Evolutionary conservation across 164 flowering plant genomes (phyloP).

Genomic region (Vitis riparia): DNA sequence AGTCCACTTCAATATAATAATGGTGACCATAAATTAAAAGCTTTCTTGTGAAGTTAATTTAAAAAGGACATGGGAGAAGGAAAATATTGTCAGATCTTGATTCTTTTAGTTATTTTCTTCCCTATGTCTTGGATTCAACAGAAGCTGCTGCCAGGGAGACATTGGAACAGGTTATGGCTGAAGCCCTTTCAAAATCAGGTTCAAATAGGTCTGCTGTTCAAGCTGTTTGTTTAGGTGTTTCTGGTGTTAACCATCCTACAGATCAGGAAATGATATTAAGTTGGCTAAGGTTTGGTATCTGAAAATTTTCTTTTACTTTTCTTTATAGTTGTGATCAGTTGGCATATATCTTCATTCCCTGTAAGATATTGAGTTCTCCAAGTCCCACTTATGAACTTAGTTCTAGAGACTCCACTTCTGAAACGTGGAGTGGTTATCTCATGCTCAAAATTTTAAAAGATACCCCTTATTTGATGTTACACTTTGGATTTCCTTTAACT

Average conservation of each 20-base stretch:
- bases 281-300: too few relatives aligned
- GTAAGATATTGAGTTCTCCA: too few relatives aligned
- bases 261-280: too few relatives aligned
- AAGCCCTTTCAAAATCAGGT: slow-evolving; percentile 47
- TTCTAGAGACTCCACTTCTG: too few relatives aligned
- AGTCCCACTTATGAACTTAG: too few relatives aligned
- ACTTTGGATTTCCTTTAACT: too few relatives aligned
- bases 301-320: too few relatives aligned
- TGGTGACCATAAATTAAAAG: not conserved
- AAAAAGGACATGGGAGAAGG: not conserved
- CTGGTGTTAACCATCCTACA: slow-evolving; percentile 62
- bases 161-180: slow-evolving; percentile 55
- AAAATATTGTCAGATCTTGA: not conserved
- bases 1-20: not conserved
- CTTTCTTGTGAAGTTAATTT: not conserved
- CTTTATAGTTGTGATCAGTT: too few relatives aligned
- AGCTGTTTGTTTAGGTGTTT: slow-evolving; percentile 66
- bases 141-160: slow-evolving; percentile 63
- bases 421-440: too few relatives aligned
- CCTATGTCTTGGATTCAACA: slow-evolving; percentile 17
- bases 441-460: too few relatives aligned
- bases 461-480: too few relatives aligned
- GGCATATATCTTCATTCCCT: too few relatives aligned
- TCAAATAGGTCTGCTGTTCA: slow-evolving; percentile 47
- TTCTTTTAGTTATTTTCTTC: slow-evolving; percentile 1